Evolutionary conservation across 176 grass and related monocot genomes (phyloP), one percentile per base, ranked within the genome.

Genomic region (Oryza glumipatula): DNA sequence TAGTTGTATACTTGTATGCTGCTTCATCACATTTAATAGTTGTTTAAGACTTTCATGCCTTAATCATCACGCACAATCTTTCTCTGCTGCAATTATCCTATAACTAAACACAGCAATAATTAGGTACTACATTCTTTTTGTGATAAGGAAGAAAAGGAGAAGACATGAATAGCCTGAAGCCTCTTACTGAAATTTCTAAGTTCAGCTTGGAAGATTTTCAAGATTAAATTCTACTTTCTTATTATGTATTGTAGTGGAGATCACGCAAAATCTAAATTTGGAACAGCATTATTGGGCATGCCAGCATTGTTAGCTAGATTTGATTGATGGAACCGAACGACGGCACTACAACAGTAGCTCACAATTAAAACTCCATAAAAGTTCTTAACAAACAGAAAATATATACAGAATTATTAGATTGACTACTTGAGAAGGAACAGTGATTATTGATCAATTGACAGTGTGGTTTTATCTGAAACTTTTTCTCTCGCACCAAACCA

Each of bases 31-130:
- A 21, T 43, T 47, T 68, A 54, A 32, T 6, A 23, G 0, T 72
- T 39, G 73, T 52, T 82, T 66, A 66, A 72, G 74, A 51, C 7
- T 82, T 39, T 65, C 52, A 9, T 72, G 16, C 9, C 73, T 88
- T 77, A 0, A 24, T 65, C 33, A 8, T 13, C 80, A 77, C 73
- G 66, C 73, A 36, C 13, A 3, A 60, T 35, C 38, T 60, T 32
- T 80, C 11, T 6, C 58, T 63, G 14, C 1, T n/a, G 39, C 46
- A 74, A 33, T 74, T 52, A 51, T 72, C n/a, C n/a, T 47, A 9
- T 10, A 49, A 17, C 13, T 56, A 39, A 66, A 36, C 63, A 36
- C 24, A 68, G 1, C n/a, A 63, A 63, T 63, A 61, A 38, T 38
- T 38, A 38, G 36, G 36, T 38, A 38, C 36, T 22, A 10, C 21